These are phyloP conservation scores for Clonostachys sp. DNA, from an alignment of 2,329 filamentous ascomycete genomes.

Conservation along the genomic window DNA sequence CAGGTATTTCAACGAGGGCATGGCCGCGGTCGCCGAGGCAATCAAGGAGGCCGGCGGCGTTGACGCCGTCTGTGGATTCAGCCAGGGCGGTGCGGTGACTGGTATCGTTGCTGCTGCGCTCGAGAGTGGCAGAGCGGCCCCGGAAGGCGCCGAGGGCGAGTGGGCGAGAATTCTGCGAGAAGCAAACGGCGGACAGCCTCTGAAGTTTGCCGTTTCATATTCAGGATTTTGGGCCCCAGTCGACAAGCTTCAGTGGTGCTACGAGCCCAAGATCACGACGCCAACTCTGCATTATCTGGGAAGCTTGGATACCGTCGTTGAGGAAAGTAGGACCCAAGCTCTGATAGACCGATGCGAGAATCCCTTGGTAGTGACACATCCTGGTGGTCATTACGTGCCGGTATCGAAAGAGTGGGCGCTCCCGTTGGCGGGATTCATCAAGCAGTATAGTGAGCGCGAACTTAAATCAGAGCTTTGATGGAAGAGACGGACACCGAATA, in stretches of 20 bases:
- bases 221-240: constrained; percentile 69
- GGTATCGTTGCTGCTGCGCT: constrained; percentile 69
- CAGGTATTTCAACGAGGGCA: constrained; percentile 62
- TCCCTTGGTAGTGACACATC: constrained; percentile 60
- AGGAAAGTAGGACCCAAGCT: constrained; percentile 64
- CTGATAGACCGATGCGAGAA: constrained; percentile 62
- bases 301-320: constrained; percentile 81
- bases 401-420: constrained; percentile 76
- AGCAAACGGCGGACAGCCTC: constrained; percentile 42
- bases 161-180: constrained; percentile 42
- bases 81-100: constrained; percentile 71
- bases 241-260: constrained; percentile 56
- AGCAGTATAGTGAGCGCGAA: constrained; percentile 23
- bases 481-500: neutral
- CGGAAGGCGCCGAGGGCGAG: constrained; percentile 17
- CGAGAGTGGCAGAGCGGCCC: constrained; percentile 38
- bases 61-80: constrained; percentile 79
- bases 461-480: constrained; percentile 16
- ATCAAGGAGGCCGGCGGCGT: constrained; percentile 63
- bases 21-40: constrained; percentile 56
- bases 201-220: constrained; percentile 71
- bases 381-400: constrained; percentile 87
- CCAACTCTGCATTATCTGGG: constrained; percentile 80
- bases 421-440: constrained; percentile 70
- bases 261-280: constrained; percentile 70